Conservation (phyloP, 139 green algal genomes). For the Coelastrella sp. region DNA sequence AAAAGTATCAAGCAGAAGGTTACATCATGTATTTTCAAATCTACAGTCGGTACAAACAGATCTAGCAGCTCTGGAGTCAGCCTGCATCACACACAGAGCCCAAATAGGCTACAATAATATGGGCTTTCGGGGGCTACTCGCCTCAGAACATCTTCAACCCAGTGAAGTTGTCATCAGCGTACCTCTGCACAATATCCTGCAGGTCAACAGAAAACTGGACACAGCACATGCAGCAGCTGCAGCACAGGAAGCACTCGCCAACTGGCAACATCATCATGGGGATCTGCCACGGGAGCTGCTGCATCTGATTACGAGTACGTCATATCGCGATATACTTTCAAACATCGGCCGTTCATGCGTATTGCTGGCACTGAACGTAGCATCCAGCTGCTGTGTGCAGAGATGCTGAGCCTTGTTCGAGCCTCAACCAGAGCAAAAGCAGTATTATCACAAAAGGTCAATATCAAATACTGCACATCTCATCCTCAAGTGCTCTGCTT, state of each 20-base stretch:
- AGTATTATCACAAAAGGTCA: too few relatives aligned
- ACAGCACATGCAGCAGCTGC: conserved; percentile 9
- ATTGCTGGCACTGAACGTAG: not conserved
- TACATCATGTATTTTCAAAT: too few relatives aligned
- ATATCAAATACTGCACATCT: too few relatives aligned
- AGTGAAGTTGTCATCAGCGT: conserved; percentile 27
- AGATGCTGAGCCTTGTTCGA: too few relatives aligned
- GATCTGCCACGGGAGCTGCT: not conserved
- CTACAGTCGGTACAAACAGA: not conserved
- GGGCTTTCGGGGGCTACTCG: conserved; percentile 18
- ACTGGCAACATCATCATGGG: conserved; percentile 33
- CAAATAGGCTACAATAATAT: not conserved
- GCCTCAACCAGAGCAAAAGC: too few relatives aligned
- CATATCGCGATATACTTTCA: not conserved
- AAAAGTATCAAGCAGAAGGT: too few relatives aligned
- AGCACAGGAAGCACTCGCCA: not conserved
- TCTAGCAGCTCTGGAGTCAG: not conserved
- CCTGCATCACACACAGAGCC: not conserved
- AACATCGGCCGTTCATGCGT: not conserved
- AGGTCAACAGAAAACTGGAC: conserved; percentile 14
- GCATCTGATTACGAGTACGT: not conserved
- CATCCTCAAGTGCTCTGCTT: too few relatives aligned
- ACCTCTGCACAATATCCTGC: conserved; percentile 27
- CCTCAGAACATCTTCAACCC: not conserved
- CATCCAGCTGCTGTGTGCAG: too few relatives aligned